Evolutionary conservation across 1,284 basidiomycete genomes (phyloP).

Genomic region (Apiotrichum porosum): DNA sequence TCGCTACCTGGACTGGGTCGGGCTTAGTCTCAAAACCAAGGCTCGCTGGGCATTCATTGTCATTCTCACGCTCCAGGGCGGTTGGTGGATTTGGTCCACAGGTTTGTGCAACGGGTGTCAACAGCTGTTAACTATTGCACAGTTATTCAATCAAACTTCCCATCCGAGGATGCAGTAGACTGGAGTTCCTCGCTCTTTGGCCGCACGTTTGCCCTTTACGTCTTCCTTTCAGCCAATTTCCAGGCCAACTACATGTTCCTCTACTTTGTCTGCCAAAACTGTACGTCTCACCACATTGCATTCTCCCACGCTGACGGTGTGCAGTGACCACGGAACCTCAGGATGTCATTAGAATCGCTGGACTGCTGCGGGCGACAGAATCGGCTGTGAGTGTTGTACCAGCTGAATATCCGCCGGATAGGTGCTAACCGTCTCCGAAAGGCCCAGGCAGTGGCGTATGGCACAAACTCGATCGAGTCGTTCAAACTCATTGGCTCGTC

Average conservation of each 20-base stretch:
- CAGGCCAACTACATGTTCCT: slow-evolving; percentile 8
- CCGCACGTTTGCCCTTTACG: slow-evolving; percentile 11
- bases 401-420: no score
- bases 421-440: no score
- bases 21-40: not conserved
- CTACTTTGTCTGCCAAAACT: slow-evolving; percentile 8
- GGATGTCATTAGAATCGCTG: slow-evolving; percentile 1
- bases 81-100: slow-evolving; percentile 12
- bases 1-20: slow-evolving; percentile 1
- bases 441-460: slow-evolving; percentile 7
- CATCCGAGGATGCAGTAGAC: not conserved
- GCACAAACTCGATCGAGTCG: not conserved
- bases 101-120: no score
- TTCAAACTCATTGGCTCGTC: slow-evolving; percentile 3
- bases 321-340: not conserved
- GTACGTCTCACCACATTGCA: not conserved
- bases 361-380: slow-evolving; percentile 6
- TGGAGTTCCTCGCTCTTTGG: slow-evolving; percentile 4
- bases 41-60: slow-evolving; percentile 1
- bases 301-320: not conserved
- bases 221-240: slow-evolving; percentile 6
- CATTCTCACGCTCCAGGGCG: slow-evolving; percentile 3
- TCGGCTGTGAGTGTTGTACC: not conserved
- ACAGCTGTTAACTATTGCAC: no score
- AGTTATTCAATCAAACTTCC: slow-evolving; percentile 5